Evolutionary conservation across 192 early-diverging fungal species (phyloP).

Genomic region (Entophlyctis luteolus): DNA sequence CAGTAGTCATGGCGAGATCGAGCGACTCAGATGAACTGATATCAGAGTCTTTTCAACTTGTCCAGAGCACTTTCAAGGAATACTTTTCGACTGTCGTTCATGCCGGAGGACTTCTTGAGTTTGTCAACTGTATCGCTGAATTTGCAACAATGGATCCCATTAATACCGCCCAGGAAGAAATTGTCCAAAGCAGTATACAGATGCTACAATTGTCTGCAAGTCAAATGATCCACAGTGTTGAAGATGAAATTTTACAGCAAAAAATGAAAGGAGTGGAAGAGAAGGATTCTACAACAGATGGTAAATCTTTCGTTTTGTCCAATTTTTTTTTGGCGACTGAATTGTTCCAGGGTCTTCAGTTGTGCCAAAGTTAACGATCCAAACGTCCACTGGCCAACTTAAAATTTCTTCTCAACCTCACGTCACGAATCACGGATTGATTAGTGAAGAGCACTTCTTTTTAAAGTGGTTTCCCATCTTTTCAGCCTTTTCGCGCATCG

Average conservation of each 20-base stretch:
- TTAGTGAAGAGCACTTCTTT: conserved; percentile 55
- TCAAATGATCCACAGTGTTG: conserved; percentile 33
- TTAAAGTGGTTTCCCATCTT: conserved; percentile 59
- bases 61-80: conserved; percentile 56
- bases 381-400: conserved; percentile 1
- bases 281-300: not conserved
- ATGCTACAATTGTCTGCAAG: conserved; percentile 46
- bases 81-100: conserved; percentile 63
- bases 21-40: conserved; percentile 63
- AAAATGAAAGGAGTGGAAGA: not conserved
- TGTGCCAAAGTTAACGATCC: not conserved
- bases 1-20: conserved; percentile 66
- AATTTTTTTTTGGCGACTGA: not conserved
- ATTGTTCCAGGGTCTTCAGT: too few relatives aligned
- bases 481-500: conserved; percentile 48
- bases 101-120: conserved; percentile 51
- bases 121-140: conserved; percentile 47
- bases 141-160: conserved; percentile 41
- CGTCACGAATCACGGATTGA: conserved; percentile 34
- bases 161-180: conserved; percentile 37
- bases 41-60: conserved; percentile 69
- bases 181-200: conserved; percentile 45
- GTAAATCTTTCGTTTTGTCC: not conserved
- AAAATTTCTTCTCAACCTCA: conserved; percentile 33
- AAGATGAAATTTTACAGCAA: conserved; percentile 26